Base-by-base conservation (phyloP, 2,329 filamentous ascomycete genomes). In the Aspergillus sp. region DNA sequence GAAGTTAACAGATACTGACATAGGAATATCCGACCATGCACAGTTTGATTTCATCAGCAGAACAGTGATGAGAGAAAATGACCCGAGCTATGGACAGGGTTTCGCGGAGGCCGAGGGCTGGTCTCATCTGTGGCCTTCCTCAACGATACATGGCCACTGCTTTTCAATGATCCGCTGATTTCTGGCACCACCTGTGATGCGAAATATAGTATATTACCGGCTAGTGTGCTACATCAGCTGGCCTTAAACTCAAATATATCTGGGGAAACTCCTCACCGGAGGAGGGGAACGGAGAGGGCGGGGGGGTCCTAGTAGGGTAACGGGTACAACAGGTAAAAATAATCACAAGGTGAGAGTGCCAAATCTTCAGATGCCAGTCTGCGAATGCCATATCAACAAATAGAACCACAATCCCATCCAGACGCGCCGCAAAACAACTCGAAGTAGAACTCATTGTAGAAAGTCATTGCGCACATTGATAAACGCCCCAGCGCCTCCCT, bases 401-500 rank as follows among this genome's bases (percentile, higher is more conserved):
- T 50, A 57, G 19, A 48, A 30, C 49, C 54, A 60, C 47, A 23
- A 47, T 54, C 22, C 53, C 41, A 46, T 48, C 59, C 43, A 55
- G 17, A 30, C 28, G 49, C 28, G 60, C 63, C 47, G 45, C 47
- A 41, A 15, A 56, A 28, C 51, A 48, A 61, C 59, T 74, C 65
- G 77, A 70, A 72, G 69, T 63, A 79, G 55, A 58, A 59, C 61
- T 73, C 65, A 78, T 69, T 73, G 70, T 62, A 79, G 68, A 73
- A 77, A 76, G 66, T 85, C 84, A 69, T 82, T 79, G 61, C 81
- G 75, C 61, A 91, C 83, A 76, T 91, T 94, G 69, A 97, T 85
- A 75, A 98, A 93, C 31, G 92, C 89, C 43, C 91, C 93, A 11
- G 90, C 84, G 34, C 92, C 91, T 60, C 93, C 93, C 46, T 91